Conservation (phyloP, 495 filamentous ascomycete genomes). For the Sordaria brevicollis region DNA sequence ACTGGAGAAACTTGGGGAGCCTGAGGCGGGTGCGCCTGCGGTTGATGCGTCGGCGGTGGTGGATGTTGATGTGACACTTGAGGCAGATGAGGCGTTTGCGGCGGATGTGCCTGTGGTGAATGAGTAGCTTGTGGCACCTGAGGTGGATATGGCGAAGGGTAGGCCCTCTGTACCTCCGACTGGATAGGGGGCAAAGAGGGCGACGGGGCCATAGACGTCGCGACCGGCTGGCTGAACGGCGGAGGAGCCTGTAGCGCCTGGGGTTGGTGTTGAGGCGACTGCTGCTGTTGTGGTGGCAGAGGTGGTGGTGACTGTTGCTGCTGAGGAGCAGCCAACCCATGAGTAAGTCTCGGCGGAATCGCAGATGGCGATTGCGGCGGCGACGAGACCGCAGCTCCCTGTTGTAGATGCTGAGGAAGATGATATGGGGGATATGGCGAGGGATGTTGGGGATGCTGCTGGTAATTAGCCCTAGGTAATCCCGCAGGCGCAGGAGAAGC, state of each 20-base stretch:
- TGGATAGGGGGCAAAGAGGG: neutral
- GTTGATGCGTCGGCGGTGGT: neutral
- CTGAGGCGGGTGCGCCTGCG: constrained; percentile 24
- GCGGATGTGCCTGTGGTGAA: constrained; percentile 22
- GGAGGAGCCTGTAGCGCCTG: constrained; percentile 14
- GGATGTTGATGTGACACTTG: neutral
- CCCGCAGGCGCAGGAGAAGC: neutral
- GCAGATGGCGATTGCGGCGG: constrained; percentile 18
- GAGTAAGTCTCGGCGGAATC: constrained; percentile 6
- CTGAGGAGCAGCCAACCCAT: constrained; percentile 11
- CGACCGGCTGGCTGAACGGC: constrained; percentile 15
- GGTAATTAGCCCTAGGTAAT: constrained; percentile 5
- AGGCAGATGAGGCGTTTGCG: constrained; percentile 10
- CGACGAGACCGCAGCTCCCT: constrained; percentile 6
- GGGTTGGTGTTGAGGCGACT: constrained; percentile 5
- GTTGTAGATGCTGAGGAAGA: constrained; percentile 6
- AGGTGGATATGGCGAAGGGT: constrained; percentile 26
- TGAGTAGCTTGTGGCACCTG: neutral
- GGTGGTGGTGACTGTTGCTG: constrained; percentile 12
- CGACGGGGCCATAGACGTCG: constrained; percentile 1
- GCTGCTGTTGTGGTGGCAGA: neutral
- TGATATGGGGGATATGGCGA: constrained; percentile 4
- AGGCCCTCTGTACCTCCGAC: constrained; percentile 18
- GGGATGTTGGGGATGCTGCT: constrained; percentile 10
- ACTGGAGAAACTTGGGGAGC: constrained; percentile 10